These are phyloP conservation scores for Grammothele lineata DNA, from an alignment of 768 basidiomycete genomes.

Conservation along the genomic window DNA sequence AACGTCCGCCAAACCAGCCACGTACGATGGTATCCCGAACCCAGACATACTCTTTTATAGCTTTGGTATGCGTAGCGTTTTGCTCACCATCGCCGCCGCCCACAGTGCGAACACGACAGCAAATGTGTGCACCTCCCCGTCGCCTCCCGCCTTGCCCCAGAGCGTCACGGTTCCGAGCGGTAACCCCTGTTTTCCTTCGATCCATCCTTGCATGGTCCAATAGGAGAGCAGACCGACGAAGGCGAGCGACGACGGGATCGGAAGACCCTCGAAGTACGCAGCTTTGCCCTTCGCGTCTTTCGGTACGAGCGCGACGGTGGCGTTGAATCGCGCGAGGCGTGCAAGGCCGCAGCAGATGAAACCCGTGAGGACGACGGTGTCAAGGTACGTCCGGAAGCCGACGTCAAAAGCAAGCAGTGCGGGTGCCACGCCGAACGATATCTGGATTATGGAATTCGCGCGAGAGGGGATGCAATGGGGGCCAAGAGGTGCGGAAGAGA, in stretches of 20 bases:
- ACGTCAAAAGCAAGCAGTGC: slow-evolving; percentile 89
- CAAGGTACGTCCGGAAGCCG: slow-evolving; percentile 87
- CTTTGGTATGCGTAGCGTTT: slow-evolving; percentile 88
- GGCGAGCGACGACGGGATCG: slow-evolving; percentile 85
- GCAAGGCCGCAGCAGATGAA: slow-evolving; percentile 98
- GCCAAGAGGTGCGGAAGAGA: neutral
- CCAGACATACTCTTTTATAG: slow-evolving; percentile 34
- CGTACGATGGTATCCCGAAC: too few relatives aligned
- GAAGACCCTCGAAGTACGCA: slow-evolving; percentile 95
- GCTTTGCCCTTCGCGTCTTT: slow-evolving; percentile 85
- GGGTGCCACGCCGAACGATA: slow-evolving; percentile 97
- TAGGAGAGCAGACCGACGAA: slow-evolving; percentile 77
- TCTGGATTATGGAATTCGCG: slow-evolving; percentile 39
- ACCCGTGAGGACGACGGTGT: slow-evolving; percentile 78
- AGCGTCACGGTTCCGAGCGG: slow-evolving; percentile 71
- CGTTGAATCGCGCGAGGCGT: slow-evolving; percentile 96
- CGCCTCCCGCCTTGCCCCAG: slow-evolving; percentile 68
- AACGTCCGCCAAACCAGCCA: too few relatives aligned
- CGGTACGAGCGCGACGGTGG: slow-evolving; percentile 91
- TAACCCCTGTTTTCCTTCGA: slow-evolving; percentile 70
- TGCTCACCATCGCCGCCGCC: slow-evolving; percentile 98
- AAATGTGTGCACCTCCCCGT: slow-evolving; percentile 81
- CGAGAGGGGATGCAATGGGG: neutral
- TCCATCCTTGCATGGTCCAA: slow-evolving; percentile 84
- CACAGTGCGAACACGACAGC: slow-evolving; percentile 76